Percentiles rank a stretch among this genome's conserved stretches.
Evolutionary conservation across 75 land plant species (phyloP).

Genomic region (Ceratopteris richardii): DNA sequence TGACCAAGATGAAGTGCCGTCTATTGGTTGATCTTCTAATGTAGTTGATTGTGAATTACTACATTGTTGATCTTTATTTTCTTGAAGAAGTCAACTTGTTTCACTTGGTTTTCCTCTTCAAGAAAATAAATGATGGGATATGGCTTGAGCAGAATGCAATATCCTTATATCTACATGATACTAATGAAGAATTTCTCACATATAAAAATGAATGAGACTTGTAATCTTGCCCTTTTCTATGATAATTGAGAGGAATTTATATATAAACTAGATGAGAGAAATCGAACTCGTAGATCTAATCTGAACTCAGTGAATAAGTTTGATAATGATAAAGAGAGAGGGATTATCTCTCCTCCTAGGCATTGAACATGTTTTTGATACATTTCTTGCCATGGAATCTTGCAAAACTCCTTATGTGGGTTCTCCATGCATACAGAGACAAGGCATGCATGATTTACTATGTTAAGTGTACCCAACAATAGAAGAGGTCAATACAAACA

Average conservation of each 20-base stretch:
- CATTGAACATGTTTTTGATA: neutral
- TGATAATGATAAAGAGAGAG: neutral
- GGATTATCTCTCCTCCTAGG: neutral
- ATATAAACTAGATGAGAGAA: neutral
- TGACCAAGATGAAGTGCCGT: neutral
- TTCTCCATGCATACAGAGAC: too few relatives aligned
- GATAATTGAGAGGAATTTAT: neutral
- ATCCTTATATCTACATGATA: neutral
- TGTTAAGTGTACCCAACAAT: too few relatives aligned
- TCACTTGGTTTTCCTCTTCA: neutral
- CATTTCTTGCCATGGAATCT: slow-evolving; percentile 1
- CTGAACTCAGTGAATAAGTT: neutral
- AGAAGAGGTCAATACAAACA: too few relatives aligned
- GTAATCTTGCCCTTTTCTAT: neutral
- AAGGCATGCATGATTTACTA: too few relatives aligned
- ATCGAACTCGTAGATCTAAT: neutral
- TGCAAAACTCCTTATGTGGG: neutral
- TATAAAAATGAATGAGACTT: neutral
- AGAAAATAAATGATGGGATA: too few relatives aligned
- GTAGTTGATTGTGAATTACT: too few relatives aligned
- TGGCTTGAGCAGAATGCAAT: neutral
- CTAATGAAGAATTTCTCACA: neutral
- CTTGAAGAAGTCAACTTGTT: neutral
- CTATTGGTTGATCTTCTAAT: too few relatives aligned
- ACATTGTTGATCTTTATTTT: neutral